phyloP scores from a whole-genome alignment of 75 land plant species.

The Chamaecyparis obtusa region DNA sequence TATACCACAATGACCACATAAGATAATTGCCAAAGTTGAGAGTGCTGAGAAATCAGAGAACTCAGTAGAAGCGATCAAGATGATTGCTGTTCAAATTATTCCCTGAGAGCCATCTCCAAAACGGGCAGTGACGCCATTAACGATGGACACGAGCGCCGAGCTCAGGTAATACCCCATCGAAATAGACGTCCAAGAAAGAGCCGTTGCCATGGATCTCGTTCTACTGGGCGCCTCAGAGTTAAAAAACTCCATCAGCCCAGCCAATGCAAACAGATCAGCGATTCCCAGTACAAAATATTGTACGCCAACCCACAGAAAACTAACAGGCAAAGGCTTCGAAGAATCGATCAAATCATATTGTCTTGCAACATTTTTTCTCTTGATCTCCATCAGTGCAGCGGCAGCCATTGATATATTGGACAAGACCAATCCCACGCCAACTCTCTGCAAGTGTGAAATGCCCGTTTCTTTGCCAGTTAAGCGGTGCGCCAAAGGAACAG shows the following conservation, averaged over 20 bases:
- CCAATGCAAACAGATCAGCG: conserved; percentile 50
- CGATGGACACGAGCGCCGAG: conserved; percentile 32
- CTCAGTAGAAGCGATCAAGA: conserved; percentile 59
- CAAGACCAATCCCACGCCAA: conserved; percentile 32
- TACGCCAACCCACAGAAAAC: conserved; percentile 45
- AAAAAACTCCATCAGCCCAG: conserved; percentile 67
- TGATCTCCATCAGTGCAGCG: conserved; percentile 40
- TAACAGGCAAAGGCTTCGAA: conserved; percentile 26
- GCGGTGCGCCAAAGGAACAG: conserved; percentile 29
- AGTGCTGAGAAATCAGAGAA: conserved; percentile 36
- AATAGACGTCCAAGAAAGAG: conserved; percentile 14
- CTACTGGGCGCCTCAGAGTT: conserved; percentile 38
- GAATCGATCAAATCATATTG: conserved; percentile 18
- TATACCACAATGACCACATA: conserved; percentile 31
- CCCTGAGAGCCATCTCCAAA: conserved; percentile 25
- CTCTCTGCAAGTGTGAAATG: conserved; percentile 31
- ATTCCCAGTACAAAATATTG: conserved; percentile 53
- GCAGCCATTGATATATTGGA: conserved; percentile 22
- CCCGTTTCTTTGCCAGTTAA: conserved; percentile 30
- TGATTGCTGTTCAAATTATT: conserved; percentile 47
- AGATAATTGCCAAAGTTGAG: conserved; percentile 36
- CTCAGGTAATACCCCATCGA: conserved; percentile 41
- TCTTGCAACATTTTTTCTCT: conserved; percentile 17
- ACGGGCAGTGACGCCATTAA: conserved; percentile 24
- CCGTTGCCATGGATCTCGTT: conserved; percentile 34